Evolutionary conservation across 1,139 yeast genomes (phyloP).

Genomic region (Blastobotrys ciferrii): DNA sequence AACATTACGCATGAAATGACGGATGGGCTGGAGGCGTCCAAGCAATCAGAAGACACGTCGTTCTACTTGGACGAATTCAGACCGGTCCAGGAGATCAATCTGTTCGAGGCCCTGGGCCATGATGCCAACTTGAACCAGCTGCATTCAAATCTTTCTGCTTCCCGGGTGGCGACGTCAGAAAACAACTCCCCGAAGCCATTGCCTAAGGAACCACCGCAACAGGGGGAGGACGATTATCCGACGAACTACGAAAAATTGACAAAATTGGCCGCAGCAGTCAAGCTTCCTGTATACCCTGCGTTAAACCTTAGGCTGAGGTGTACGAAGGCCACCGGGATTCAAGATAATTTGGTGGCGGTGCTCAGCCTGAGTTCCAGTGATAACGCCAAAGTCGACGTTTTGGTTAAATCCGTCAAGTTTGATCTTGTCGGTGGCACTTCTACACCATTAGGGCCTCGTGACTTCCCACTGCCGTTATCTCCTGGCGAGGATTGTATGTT

Average conservation of each 20-base stretch:
- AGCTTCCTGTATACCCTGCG: slow-evolving; percentile 48
- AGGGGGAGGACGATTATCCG: background rate
- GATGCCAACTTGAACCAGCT: slow-evolving; percentile 18
- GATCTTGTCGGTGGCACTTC: slow-evolving; percentile 45
- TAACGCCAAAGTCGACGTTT: slow-evolving; percentile 33
- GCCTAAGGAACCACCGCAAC: background rate
- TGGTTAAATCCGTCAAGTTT: slow-evolving; percentile 41
- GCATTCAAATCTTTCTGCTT: slow-evolving; percentile 14
- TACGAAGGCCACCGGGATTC: slow-evolving; percentile 56
- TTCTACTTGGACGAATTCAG: slow-evolving; percentile 22
- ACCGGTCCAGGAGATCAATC: slow-evolving; percentile 26
- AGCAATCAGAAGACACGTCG: slow-evolving; percentile 5
- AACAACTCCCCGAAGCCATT: background rate
- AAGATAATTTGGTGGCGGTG: slow-evolving; percentile 51
- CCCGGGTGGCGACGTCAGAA: slow-evolving; percentile 9
- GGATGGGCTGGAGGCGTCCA: slow-evolving; percentile 1
- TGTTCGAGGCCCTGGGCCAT: slow-evolving; percentile 26
- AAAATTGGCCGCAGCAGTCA: slow-evolving; percentile 18
- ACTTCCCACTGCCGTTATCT: slow-evolving; percentile 34
- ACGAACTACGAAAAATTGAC: slow-evolving; percentile 12
- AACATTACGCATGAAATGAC: slow-evolving; percentile 13
- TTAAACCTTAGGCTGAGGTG: slow-evolving; percentile 57
- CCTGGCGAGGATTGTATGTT: slow-evolving; percentile 38
- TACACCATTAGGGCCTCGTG: slow-evolving; percentile 36
- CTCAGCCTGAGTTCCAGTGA: slow-evolving; percentile 54